Percentiles rank a stretch among this genome's conserved stretches.
Conservation (phyloP, 306 rosid genomes). For the Cicer arietinum region DNA sequence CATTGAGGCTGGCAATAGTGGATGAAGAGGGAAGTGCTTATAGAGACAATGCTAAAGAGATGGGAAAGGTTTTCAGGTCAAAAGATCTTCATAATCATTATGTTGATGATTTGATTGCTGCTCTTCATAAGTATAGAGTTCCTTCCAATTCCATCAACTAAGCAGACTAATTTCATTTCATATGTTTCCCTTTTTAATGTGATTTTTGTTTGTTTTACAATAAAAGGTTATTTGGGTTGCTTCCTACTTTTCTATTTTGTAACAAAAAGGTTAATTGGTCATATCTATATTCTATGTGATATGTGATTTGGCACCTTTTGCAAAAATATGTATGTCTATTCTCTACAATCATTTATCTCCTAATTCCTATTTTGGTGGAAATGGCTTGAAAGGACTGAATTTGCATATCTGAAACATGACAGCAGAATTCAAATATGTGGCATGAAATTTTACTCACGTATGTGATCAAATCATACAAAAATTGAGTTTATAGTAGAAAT, state of each 20-base stretch:
- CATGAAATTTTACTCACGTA: not conserved
- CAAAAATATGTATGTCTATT: too few relatives aligned
- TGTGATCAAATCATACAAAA: constrained; percentile 1
- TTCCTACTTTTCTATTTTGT: not conserved
- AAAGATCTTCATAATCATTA: constrained; percentile 25
- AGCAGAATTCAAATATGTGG: too few relatives aligned
- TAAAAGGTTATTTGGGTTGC: not conserved
- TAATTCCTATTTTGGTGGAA: too few relatives aligned
- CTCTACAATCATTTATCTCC: too few relatives aligned
- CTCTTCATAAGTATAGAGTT: constrained; percentile 19
- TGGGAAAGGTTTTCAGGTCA: constrained; percentile 30
- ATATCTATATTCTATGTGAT: not conserved
- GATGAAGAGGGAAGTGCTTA: constrained; percentile 30
- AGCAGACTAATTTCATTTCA: not conserved
- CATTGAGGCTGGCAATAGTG: constrained; percentile 33
- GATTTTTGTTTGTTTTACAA: constrained; percentile 6
- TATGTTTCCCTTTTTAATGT: not conserved
- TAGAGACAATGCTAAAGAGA: constrained; percentile 30
- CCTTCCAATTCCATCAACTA: constrained; percentile 3
- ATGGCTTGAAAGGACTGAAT: too few relatives aligned
- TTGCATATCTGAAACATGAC: too few relatives aligned
- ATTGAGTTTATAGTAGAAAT: not conserved
- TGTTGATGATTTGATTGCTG: constrained; percentile 23
- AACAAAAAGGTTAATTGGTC: not conserved
- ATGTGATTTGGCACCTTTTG: too few relatives aligned